phyloP scores from a whole-genome alignment of 2,329 filamentous ascomycete species.

The Cercospora zeina region DNA sequence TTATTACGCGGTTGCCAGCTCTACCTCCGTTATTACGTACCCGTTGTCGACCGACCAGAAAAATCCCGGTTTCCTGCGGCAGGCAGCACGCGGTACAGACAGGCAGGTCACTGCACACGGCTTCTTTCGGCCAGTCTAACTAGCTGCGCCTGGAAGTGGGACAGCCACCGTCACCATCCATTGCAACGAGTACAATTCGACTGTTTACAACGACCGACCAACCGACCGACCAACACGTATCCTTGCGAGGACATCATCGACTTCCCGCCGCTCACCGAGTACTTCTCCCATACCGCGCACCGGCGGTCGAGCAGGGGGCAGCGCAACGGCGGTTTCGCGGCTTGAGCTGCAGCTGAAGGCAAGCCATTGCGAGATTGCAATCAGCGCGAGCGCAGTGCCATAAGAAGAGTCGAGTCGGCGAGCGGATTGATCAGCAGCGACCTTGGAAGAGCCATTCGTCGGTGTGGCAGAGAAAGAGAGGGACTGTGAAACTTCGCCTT shows the following conservation, averaged over 20 bases:
- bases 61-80: background rate
- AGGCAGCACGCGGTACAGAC: background rate
- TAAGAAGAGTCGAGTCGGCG: background rate
- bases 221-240: background rate
- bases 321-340: constrained; percentile 1
- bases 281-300: background rate
- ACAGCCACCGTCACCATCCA: background rate
- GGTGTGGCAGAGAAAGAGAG: background rate
- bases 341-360: constrained; percentile 1
- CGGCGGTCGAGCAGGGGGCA: background rate
- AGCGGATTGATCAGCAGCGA: background rate
- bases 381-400: background rate
- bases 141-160: background rate
- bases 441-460: background rate
- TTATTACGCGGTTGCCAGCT: background rate
- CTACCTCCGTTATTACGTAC: background rate
- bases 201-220: background rate
- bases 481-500: background rate
- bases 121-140: constrained; percentile 2
- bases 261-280: background rate
- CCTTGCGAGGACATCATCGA: constrained; percentile 4
- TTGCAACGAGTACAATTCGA: background rate
- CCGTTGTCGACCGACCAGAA: background rate
- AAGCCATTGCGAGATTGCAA: constrained; percentile 7
- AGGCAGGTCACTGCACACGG: constrained; percentile 1